phyloP scores from a whole-genome alignment of 192 early-diverging fungal species.

The Cetraspora pellucida region DNA sequence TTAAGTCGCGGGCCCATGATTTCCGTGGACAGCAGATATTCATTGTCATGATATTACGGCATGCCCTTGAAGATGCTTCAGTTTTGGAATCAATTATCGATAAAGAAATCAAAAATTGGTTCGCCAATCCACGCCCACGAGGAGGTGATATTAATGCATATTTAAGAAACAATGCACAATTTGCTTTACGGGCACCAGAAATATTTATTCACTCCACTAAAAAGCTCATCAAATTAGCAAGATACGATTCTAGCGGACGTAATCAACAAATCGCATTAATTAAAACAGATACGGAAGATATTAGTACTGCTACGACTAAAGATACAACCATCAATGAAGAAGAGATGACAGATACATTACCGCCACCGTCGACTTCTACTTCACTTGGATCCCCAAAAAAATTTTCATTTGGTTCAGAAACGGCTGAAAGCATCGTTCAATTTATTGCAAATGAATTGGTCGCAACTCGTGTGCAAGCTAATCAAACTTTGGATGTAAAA shows the following conservation, averaged over 20 bases:
- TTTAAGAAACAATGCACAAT: constrained; percentile 64
- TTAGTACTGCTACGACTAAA: constrained; percentile 11
- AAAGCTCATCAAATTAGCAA: constrained; percentile 64
- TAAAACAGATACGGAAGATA: constrained; percentile 40
- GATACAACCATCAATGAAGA: constrained; percentile 34
- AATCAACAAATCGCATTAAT: constrained; percentile 62
- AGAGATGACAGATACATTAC: constrained; percentile 34
- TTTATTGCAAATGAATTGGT: constrained; percentile 62
- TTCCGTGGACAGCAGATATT: constrained; percentile 81
- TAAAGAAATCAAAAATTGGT: constrained; percentile 73
- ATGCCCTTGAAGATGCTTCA: constrained; percentile 75
- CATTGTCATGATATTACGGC: constrained; percentile 84
- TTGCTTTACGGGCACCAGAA: constrained; percentile 70
- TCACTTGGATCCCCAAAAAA: constrained; percentile 43
- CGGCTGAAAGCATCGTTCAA: constrained; percentile 55
- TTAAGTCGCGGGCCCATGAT: constrained; percentile 60
- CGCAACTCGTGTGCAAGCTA: constrained; percentile 23
- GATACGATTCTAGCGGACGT: constrained; percentile 65
- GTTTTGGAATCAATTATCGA: constrained; percentile 72
- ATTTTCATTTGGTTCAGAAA: constrained; percentile 42
- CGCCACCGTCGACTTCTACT: constrained; percentile 27
- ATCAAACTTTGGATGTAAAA: not conserved
- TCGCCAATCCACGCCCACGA: constrained; percentile 67
- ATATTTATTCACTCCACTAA: constrained; percentile 66
- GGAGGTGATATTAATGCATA: constrained; percentile 70